These are phyloP conservation scores for Albugo laibachii DNA, from an alignment of 352 stramenopile species.

Conservation along the genomic window DNA sequence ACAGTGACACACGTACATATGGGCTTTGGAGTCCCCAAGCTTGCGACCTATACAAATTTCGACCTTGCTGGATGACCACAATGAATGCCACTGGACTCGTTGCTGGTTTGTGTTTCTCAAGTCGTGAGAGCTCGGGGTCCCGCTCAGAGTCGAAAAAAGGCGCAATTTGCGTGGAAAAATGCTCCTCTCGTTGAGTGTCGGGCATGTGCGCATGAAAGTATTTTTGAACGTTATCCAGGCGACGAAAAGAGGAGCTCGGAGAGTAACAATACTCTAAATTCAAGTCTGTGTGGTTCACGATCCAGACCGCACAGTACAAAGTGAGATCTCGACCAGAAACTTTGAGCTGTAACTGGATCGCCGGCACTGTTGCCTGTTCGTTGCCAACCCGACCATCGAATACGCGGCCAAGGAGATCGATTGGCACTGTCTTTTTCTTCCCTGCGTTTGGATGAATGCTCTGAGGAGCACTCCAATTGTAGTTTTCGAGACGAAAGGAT, in stretches of 20 bases:
- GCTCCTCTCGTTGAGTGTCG: slow-evolving; percentile 11
- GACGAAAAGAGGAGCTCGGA: slow-evolving; percentile 44
- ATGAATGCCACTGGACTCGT: slow-evolving; percentile 63
- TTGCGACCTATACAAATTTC: slow-evolving; percentile 67
- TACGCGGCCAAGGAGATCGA: slow-evolving; percentile 38
- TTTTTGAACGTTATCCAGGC: slow-evolving; percentile 39
- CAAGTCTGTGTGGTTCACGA: slow-evolving; percentile 73
- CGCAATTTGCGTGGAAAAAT: slow-evolving; percentile 27
- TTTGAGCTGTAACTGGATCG: slow-evolving; percentile 71
- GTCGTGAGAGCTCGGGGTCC: slow-evolving; percentile 27
- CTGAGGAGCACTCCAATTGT: slow-evolving; percentile 70
- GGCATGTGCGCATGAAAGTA: slow-evolving; percentile 30
- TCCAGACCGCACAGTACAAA: slow-evolving; percentile 77
- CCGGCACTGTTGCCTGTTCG: slow-evolving; percentile 59
- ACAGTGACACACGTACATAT: slow-evolving; percentile 65
- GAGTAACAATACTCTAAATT: slow-evolving; percentile 76
- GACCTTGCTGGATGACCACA: slow-evolving; percentile 56
- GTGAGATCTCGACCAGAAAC: slow-evolving; percentile 53
- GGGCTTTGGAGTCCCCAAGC: slow-evolving; percentile 74
- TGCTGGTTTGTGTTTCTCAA: slow-evolving; percentile 63
- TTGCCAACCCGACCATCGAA: slow-evolving; percentile 47
- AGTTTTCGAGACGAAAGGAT: slow-evolving; percentile 75
- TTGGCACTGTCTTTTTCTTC: slow-evolving; percentile 52
- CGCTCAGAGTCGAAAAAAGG: slow-evolving; percentile 32
- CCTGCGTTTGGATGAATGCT: slow-evolving; percentile 62